phyloP scores from a whole-genome alignment of 1,284 basidiomycete genomes.

The Pisolithus thermaeus region DNA sequence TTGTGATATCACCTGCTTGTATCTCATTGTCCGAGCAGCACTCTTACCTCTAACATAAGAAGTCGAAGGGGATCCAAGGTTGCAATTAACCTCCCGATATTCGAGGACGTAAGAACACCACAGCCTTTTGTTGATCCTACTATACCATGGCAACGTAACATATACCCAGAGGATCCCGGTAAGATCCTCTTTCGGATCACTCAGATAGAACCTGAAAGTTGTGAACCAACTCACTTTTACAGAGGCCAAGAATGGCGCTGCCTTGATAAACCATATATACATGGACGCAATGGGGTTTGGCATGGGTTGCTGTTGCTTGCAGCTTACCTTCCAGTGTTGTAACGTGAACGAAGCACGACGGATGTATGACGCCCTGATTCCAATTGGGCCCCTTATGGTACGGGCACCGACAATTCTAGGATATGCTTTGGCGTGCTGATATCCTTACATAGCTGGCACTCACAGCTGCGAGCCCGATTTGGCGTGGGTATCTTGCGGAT shows the following conservation, averaged over 20 bases:
- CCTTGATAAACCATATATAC: conserved; percentile 89
- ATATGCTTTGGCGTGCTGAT: conserved; percentile 7
- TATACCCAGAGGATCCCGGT: conserved; percentile 83
- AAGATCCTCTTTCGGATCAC: conserved; percentile 7
- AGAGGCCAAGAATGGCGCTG: conserved; percentile 88
- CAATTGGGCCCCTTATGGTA: conserved; percentile 92
- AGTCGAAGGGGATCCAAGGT: conserved; percentile 89
- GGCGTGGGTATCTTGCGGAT: conserved; percentile 91
- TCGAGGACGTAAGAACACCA: conserved; percentile 83
- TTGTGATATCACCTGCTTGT: conserved; percentile 1
- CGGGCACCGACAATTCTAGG: conserved; percentile 14
- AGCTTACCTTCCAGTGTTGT: conserved; percentile 96
- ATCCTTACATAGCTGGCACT: conserved; percentile 67
- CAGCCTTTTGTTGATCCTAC: conserved; percentile 87
- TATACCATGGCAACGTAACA: conserved; percentile 77
- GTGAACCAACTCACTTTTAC: conserved; percentile 3
- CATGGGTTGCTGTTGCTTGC: conserved; percentile 98
- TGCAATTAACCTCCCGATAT: conserved; percentile 93
- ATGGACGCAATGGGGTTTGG: conserved; percentile 99
- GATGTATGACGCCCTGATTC: conserved; percentile 93
- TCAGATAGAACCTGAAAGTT: conserved; percentile 7
- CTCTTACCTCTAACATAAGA: conserved; percentile 94
- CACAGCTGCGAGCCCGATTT: conserved; percentile 91
- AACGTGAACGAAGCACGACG: conserved; percentile 87
- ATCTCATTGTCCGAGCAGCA: conserved; percentile 44